A percentile compares a stretch with the other conserved stretches of the same genome.
These are phyloP conservation scores for Scortechinia acanthostroma DNA, from an alignment of 2,329 filamentous ascomycete genomes.

Conservation along the genomic window DNA sequence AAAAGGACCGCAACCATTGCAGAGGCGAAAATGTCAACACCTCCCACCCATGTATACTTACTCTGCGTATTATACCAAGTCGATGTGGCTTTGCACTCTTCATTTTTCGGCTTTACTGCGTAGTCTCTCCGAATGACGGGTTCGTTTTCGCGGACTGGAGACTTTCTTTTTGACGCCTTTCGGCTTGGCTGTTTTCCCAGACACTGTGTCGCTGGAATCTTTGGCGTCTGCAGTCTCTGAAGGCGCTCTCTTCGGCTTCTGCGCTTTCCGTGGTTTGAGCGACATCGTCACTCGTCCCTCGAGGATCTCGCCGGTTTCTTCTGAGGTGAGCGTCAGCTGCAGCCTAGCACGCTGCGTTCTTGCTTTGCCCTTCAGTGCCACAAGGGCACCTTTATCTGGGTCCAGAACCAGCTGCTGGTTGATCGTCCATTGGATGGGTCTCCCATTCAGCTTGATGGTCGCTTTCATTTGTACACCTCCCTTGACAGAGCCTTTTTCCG, in stretches of 20 bases:
- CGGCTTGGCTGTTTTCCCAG: too few relatives aligned
- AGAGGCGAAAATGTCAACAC: too few relatives aligned
- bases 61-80: not conserved
- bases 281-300: not conserved
- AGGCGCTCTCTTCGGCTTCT: not conserved
- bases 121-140: not conserved
- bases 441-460: not conserved
- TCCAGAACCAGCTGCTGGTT: not conserved
- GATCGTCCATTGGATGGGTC: not conserved
- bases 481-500: not conserved
- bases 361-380: not conserved
- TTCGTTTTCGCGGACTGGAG: slow-evolving; percentile 1
- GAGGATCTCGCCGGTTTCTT: not conserved
- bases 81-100: not conserved
- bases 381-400: not conserved
- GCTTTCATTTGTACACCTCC: not conserved
- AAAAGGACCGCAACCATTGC: too few relatives aligned
- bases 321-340: not conserved
- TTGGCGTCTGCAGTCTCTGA: not conserved
- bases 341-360: too few relatives aligned
- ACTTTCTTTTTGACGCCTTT: not conserved
- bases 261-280: not conserved
- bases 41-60: not conserved
- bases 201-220: not conserved
- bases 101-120: not conserved